Base-by-base conservation (phyloP, 805 yeast genomes). In the Candida berthetii region DNA sequence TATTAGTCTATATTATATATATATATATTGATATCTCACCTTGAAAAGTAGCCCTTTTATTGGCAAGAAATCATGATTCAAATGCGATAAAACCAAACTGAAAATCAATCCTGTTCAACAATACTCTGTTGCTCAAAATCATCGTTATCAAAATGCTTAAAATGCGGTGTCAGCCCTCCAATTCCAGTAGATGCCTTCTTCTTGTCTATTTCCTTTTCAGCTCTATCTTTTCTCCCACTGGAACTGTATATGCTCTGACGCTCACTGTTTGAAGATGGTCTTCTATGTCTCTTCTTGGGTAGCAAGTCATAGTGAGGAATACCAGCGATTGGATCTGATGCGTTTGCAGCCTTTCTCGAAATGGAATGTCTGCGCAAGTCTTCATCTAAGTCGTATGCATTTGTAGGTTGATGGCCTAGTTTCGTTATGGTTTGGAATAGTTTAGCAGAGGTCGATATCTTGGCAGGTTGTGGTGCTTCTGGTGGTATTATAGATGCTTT, bases 301-400 rank as follows among this genome's bases (percentile, higher is more conserved):
- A 44, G 19, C 20, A 17, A n/a, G 35, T 48, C 51, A 39, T 48
- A 59, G 37, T 56, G 51, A n/a, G 63, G 62, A 28, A 69, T 64
- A 5, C 77, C 78, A 2, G 77, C 76, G 35, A 71, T 64, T 40
- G 64, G 65, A 46, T 73, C 66, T 0, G 77, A 57, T 38, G 69
- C 65, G 7, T 54, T 50, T 3, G 72, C 73, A 2, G 76, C 75
- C 28, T 55, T 61, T 9, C 48, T 46, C 1, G 75, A 65, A 38
- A 73, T 64, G 25, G 64, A 65, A 7, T 70, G 69, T 13, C 57
- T 57, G 8, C 57, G 50, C 16, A 71, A 42, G 16, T 65, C 54
- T 16, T 60, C 53, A 9, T 50, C 46, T 31, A 69, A 52, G 18
- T 64, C 69, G 14, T 48, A 42, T 1, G 50, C 42, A 19, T 61